These are phyloP conservation scores for Fonsecaea multimorphosa DNA, from an alignment of 2,329 filamentous ascomycete species.

Conservation along the genomic window DNA sequence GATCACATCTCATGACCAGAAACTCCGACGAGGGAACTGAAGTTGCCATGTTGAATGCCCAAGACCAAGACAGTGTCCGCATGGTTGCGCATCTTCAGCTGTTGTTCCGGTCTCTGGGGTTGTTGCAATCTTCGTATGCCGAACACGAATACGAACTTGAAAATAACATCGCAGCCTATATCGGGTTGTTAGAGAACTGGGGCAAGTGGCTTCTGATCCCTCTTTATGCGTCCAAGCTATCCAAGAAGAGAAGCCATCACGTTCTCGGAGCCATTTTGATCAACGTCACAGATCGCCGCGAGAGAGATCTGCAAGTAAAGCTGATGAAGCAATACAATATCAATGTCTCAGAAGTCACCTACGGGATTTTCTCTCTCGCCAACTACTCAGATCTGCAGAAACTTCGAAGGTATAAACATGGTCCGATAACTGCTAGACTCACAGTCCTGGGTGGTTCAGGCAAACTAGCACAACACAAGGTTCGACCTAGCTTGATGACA, in stretches of 20 bases:
- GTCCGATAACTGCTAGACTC: conserved; percentile 27
- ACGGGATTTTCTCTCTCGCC: conserved; percentile 54
- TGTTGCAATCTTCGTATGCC: conserved; percentile 54
- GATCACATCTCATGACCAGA: conserved; percentile 45
- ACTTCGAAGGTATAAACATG: conserved; percentile 16
- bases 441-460: conserved; percentile 32
- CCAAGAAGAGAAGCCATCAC: conserved; percentile 65
- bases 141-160: conserved; percentile 63
- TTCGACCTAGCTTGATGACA: conserved; percentile 74
- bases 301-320: conserved; percentile 71
- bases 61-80: conserved; percentile 66
- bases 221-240: conserved; percentile 81
- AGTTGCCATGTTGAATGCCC: conserved; percentile 50
- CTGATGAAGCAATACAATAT: conserved; percentile 78
- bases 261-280: conserved; percentile 78
- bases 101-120: conserved; percentile 66
- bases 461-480: conserved; percentile 46
- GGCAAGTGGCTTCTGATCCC: conserved; percentile 80
- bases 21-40: conserved; percentile 42
- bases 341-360: conserved; percentile 74
- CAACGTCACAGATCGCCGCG: conserved; percentile 68
- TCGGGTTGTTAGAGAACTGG: conserved; percentile 75
- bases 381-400: conserved; percentile 56
- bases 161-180: conserved; percentile 80
- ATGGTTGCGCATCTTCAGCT: conserved; percentile 72